These are phyloP conservation scores for Tilletia setariae DNA, from an alignment of 1,284 basidiomycete species.

Conservation along the genomic window DNA sequence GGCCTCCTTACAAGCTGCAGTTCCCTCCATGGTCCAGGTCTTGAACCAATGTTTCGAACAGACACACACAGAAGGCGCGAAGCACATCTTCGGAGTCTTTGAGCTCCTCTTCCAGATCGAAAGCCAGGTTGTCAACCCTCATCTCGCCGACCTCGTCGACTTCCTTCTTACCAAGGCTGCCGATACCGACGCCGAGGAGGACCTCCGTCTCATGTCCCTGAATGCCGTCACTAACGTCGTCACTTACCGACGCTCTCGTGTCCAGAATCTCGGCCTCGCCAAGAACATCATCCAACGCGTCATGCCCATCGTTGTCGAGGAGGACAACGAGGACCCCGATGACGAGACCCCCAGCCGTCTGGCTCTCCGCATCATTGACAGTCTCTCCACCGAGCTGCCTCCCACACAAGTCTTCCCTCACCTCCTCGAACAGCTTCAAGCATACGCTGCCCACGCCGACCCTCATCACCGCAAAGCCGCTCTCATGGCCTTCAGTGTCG, in stretches of 20 bases:
- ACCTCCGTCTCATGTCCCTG: constrained; percentile 83
- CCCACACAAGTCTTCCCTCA: constrained; percentile 95
- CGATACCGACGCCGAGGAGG: constrained; percentile 73
- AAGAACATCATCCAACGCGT: constrained; percentile 83
- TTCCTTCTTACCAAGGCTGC: constrained; percentile 84
- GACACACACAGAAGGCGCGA: constrained; percentile 75
- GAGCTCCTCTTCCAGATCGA: constrained; percentile 91
- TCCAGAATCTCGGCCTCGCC: constrained; percentile 81
- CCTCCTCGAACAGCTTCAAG: constrained; percentile 65
- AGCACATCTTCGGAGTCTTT: constrained; percentile 89
- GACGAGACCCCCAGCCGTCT: constrained; percentile 87
- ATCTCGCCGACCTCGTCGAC: constrained; percentile 80
- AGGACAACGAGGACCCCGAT: constrained; percentile 76
- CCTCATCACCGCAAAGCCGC: constrained; percentile 78
- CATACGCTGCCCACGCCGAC: constrained; percentile 46
- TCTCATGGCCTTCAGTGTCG: constrained; percentile 91
- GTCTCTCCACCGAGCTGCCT: constrained; percentile 86
- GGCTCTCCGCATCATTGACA: constrained; percentile 91
- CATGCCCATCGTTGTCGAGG: constrained; percentile 89
- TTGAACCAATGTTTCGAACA: constrained; percentile 81
- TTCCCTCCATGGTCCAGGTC: constrained; percentile 86
- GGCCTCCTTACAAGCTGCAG: constrained; percentile 83
- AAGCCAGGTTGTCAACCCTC: constrained; percentile 82
- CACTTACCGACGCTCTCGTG: constrained; percentile 90
- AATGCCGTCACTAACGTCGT: constrained; percentile 93